Base-by-base conservation (phyloP, 73 alveolate species). In the Effrenium voratum region DNA sequence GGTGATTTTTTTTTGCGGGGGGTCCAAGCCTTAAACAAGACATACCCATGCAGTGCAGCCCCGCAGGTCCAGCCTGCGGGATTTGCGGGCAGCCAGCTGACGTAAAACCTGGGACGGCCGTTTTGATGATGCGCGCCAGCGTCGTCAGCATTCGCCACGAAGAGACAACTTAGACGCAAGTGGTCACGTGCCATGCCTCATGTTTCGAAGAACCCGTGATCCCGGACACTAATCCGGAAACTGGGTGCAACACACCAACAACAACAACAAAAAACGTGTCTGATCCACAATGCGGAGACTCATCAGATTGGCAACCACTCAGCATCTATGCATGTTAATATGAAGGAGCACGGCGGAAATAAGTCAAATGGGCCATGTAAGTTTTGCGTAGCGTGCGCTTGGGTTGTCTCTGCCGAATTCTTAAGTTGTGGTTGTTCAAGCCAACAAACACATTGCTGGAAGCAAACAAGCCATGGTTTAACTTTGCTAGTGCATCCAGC, bases 1-100 rank as follows among this genome's bases (percentile, higher is more conserved):
- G 26, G 63, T 52, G 63, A 8, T 19, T 8, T 8, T 52, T 8
- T 52, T 52, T 52, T 19, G 63, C 63, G 8, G 26, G 63, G 32
- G 52, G 32, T 32, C 57, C 52, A 73, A 3, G n/a, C n/a, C n/a
- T n/a, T n/a, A n/a, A n/a, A n/a, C 84, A 73, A 34, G 52, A 8
- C 52, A 73, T 24, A 16, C 15, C 0, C 79, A 3, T 24, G 34
- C 40, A 63, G 63, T 77, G 41, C 36, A 13, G 12, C 45, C 22
- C 59, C 28, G 73, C 59, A 38, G 41, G n/a, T 47, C 47, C 43
- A 38, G 87, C 97, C 97, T 47, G 34, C 75, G 1, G 97, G 97
- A 34, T 90, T 76, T 32, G 97, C 97, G 50, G 68, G 88, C 76
- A 46, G 47, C 3, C 66, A 87, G 66, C 97, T 90, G 87, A 90